Percentiles rank a stretch among this genome's conserved stretches.
Evolutionary conservation across 306 rosid genomes (phyloP).

Genomic region (Rosa rugosa): DNA sequence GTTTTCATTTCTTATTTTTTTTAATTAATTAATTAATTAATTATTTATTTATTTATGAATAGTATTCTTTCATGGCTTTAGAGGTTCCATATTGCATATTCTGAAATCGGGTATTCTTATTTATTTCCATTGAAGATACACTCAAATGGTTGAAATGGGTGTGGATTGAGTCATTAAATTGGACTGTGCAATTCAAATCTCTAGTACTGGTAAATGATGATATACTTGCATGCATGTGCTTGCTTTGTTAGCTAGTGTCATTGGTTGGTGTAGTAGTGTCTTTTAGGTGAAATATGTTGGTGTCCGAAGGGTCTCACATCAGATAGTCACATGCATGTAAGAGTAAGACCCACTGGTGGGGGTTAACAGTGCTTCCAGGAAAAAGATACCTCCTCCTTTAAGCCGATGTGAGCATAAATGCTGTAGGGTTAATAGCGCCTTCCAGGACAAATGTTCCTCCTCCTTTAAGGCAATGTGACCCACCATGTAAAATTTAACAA

Average conservation of each 20-base stretch:
- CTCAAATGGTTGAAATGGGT: neutral
- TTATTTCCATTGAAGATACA: neutral
- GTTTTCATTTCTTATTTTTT: neutral
- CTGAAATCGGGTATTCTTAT: neutral
- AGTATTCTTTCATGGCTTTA: neutral
- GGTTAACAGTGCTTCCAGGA: slow-evolving; percentile 4
- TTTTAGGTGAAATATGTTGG: neutral
- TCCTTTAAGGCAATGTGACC: slow-evolving; percentile 4
- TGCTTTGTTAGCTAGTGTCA: slow-evolving; percentile 14
- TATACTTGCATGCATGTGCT: slow-evolving; percentile 15
- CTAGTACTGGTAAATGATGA: neutral
- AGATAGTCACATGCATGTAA: slow-evolving; percentile 7
- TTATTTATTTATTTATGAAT: too few species aligned
- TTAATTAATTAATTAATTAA: too few species aligned
- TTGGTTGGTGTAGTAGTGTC: neutral
- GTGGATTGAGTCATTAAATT: neutral
- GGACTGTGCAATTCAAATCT: neutral
- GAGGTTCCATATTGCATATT: neutral
- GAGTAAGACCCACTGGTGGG: slow-evolving; percentile 3
- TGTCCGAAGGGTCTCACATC: neutral
- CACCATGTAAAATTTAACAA: neutral
- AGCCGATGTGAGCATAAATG: neutral
- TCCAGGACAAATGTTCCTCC: neutral
- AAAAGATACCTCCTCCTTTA: neutral
- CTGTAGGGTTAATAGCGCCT: neutral